Evolutionary conservation across 2,329 filamentous ascomycete genomes (phyloP).

Genomic region (Colletotrichum sp.): DNA sequence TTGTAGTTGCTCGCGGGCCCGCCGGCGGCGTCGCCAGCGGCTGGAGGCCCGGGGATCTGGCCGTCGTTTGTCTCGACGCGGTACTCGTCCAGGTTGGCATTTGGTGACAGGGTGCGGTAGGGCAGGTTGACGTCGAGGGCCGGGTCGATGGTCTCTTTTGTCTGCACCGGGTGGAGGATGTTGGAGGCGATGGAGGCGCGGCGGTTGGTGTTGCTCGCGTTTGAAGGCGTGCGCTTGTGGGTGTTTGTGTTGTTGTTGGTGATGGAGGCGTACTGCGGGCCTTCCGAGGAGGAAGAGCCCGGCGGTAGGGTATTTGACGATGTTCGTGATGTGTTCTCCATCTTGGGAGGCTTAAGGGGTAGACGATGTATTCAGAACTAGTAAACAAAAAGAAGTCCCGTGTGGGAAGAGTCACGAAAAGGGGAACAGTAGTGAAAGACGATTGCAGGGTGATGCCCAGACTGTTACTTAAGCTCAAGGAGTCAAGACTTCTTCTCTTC

Average conservation of each 20-base stretch:
- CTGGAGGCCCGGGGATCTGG: conserved; percentile 57
- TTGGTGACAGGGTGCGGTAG: conserved; percentile 65
- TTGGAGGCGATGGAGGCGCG: conserved; percentile 28
- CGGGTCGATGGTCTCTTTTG: conserved; percentile 43
- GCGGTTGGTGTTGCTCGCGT: background rate
- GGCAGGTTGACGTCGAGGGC: conserved; percentile 63
- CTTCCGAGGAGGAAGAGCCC: background rate
- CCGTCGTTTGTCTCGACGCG: conserved; percentile 65
- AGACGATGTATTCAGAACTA: background rate
- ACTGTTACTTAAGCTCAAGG: background rate
- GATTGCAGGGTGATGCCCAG: background rate
- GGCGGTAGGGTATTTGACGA: conserved; percentile 9
- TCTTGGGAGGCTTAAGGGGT: background rate
- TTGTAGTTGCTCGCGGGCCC: conserved; percentile 40
- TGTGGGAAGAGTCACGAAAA: background rate
- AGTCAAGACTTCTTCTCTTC: background rate
- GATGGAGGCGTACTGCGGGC: conserved; percentile 8
- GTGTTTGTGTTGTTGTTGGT: background rate
- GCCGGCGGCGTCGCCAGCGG: background rate
- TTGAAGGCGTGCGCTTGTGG: background rate
- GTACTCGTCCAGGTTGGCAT: conserved; percentile 71
- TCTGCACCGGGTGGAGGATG: conserved; percentile 18
- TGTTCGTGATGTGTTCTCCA: background rate
- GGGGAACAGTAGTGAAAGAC: background rate
- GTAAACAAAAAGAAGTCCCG: background rate